Evolutionary conservation across 164 flowering plant species (phyloP), one percentile per base, ranked within the genome.

Genomic region (Euptelea pleiosperma): DNA sequence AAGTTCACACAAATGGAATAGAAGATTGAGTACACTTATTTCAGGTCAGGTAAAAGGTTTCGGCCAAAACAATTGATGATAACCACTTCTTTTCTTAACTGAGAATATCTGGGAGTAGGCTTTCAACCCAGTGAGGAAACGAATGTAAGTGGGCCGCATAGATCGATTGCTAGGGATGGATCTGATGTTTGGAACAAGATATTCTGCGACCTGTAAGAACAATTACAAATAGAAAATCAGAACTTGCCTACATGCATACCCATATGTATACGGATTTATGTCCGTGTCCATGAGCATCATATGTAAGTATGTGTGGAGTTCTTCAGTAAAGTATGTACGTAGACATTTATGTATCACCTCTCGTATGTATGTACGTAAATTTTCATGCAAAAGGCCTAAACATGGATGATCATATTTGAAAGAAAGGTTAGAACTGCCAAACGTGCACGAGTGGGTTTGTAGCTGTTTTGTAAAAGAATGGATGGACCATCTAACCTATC

Each of bases 91-190:
- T 21, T 33, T 16, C 80, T 76, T 78, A 72, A 91, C 98, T 69
- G 96, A 84, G 59, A 91, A 91, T 70, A 91, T 91, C 81, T 91
- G 86, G 42, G 98, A 80, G 63, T 89, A 89, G 53, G 98, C 98
- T 69, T 88, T 91, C 69, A 89, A 46, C 45, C 96, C 98, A 34
- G 96, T 91, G 45, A 91, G 92, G 67, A 86, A 91, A 11, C 95
- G 94, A 42, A 91, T 74, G 68, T 89, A 89, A 4, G 95, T 83
- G 0, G 96, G 91, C 57, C 67, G 82, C 61, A 58, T 70, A n/a
- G 92, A 76, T 67, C 92, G 86, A 57, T 61, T 84, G 29, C 66
- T 68, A 4, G 77, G 74, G 40, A 84, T 64, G 1, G 83, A 74
- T 70, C 96, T 82, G 43, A 88, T 82, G 55, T 71, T 79, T 52